Conservation (phyloP, 2,329 filamentous ascomycete species). For the Xylariaceae sp. region DNA sequence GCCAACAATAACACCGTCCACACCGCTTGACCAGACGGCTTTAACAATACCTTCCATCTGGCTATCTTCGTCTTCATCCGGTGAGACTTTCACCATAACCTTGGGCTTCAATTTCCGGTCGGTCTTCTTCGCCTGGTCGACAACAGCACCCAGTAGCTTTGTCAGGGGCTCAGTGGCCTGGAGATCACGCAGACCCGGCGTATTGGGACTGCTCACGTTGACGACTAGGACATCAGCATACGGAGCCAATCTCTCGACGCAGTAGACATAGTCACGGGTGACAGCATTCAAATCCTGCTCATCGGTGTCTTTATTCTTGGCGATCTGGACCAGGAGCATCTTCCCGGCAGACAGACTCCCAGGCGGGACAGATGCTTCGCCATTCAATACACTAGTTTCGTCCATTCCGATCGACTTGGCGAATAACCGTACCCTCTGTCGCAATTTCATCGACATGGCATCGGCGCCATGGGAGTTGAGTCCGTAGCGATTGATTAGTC, state of each 20-base stretch:
- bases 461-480: slow-evolving; percentile 91
- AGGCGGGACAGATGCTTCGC: slow-evolving; percentile 71
- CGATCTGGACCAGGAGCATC: slow-evolving; percentile 84
- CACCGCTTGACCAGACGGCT: slow-evolving; percentile 76
- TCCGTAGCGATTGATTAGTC: slow-evolving; percentile 92
- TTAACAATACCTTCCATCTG: slow-evolving; percentile 87
- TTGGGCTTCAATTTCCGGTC: slow-evolving; percentile 68
- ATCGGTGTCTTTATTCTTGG: slow-evolving; percentile 93
- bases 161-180: slow-evolving; percentile 83
- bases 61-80: slow-evolving; percentile 81
- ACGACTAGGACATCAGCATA: slow-evolving; percentile 97
- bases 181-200: slow-evolving; percentile 80
- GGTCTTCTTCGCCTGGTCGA: slow-evolving; percentile 67
- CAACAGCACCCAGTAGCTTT: slow-evolving; percentile 74
- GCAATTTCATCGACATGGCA: slow-evolving; percentile 73
- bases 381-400: slow-evolving; percentile 72
- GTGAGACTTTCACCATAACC: slow-evolving; percentile 98
- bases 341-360: slow-evolving; percentile 75
- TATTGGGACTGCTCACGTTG: slow-evolving; percentile 96
- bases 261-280: slow-evolving; percentile 79
- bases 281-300: slow-evolving; percentile 82
- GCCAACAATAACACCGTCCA: slow-evolving; percentile 93
- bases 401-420: slow-evolving; percentile 67
- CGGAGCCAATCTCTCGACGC: slow-evolving; percentile 73
- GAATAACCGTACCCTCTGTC: slow-evolving; percentile 73